phyloP scores from a whole-genome alignment of 2,329 filamentous ascomycete species.

The Madurella mycetomatis region DNA sequence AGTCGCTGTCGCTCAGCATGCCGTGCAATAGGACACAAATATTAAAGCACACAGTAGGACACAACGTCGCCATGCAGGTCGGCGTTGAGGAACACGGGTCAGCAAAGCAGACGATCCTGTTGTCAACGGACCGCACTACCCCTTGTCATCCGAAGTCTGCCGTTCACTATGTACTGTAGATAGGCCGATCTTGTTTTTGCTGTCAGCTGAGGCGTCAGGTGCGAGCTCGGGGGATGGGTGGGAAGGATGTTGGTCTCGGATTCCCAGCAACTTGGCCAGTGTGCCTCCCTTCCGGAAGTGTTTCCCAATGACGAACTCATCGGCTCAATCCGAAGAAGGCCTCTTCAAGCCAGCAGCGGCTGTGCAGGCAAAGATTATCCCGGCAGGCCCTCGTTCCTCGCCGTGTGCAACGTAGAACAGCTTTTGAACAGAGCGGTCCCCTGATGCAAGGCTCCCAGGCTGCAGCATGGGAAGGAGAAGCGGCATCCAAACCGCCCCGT shows the following conservation, averaged over 20 bases:
- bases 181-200: neutral
- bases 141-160: neutral
- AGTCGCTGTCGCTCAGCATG: too few relatives aligned
- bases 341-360: conserved; percentile 5
- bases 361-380: conserved; percentile 6
- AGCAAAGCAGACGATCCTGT: too few relatives aligned
- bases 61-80: too few relatives aligned
- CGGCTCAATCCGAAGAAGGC: conserved; percentile 12
- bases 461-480: too few relatives aligned
- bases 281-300: neutral
- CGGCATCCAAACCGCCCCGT: too few relatives aligned
- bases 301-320: conserved; percentile 1
- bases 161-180: neutral
- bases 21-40: too few relatives aligned
- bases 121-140: neutral
- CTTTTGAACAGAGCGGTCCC: neutral
- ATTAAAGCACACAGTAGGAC: too few relatives aligned
- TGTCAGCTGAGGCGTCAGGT: conserved; percentile 14
- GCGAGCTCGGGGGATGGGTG: neutral
- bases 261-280: conserved; percentile 1
- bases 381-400: neutral
- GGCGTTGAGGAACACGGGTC: too few relatives aligned
- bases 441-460: neutral
- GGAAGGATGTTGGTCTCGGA: neutral
- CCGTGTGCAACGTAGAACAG: neutral